A percentile compares a stretch with the other conserved stretches of the same genome.
These are phyloP conservation scores for Monilinia aucupariae DNA, from an alignment of 2,329 filamentous ascomycete genomes.

Conservation along the genomic window DNA sequence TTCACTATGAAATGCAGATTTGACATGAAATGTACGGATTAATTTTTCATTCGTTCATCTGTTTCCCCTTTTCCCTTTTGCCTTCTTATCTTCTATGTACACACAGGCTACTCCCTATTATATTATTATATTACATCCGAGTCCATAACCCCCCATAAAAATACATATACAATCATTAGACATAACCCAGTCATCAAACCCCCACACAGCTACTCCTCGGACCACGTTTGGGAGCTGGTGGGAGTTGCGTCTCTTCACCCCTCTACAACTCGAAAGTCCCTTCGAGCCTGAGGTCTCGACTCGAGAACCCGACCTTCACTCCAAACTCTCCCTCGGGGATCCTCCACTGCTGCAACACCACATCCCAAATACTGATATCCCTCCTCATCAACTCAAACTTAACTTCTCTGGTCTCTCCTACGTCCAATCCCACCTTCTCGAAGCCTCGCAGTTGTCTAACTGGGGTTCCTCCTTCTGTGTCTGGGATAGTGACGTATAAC, in stretches of 20 bases:
- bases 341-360: conserved; percentile 71
- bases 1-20: too few relatives aligned
- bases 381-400: conserved; percentile 64
- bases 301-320: conserved; percentile 25
- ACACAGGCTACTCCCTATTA: too few relatives aligned
- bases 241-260: too few relatives aligned
- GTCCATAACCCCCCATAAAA: background rate
- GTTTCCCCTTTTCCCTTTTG: too few relatives aligned
- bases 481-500: conserved; percentile 34
- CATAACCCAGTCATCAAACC: background rate
- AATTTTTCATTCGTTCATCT: too few relatives aligned
- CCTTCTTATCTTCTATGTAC: too few relatives aligned
- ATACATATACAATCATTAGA: background rate
- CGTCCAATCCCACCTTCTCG: conserved; percentile 63
- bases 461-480: conserved; percentile 33
- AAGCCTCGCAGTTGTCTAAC: conserved; percentile 67
- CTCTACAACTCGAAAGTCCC: background rate
- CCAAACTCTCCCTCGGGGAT: conserved; percentile 22
- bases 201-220: background rate
- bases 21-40: too few relatives aligned
- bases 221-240: too few relatives aligned
- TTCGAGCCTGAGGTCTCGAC: conserved; percentile 24
- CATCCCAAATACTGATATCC: conserved; percentile 84
- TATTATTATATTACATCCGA: background rate
- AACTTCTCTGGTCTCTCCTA: conserved; percentile 63